Evolutionary conservation across 2,329 filamentous ascomycete species (phyloP).

Genomic region (Paradendryphiella salina): DNA sequence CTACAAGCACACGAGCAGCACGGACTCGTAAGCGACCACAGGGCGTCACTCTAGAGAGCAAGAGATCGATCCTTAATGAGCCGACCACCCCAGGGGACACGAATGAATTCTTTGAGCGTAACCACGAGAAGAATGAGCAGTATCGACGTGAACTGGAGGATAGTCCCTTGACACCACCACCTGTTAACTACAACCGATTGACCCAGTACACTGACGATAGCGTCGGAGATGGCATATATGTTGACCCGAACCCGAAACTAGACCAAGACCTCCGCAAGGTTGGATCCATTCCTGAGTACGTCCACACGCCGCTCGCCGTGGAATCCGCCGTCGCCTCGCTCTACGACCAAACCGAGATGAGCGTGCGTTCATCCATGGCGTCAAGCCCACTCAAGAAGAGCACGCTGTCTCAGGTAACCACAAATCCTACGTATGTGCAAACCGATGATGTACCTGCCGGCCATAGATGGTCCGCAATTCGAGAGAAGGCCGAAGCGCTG

Average conservation of each 20-base stretch:
- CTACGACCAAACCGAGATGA: conserved; percentile 79
- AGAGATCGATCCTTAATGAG: conserved; percentile 52
- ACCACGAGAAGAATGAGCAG: conserved; percentile 63
- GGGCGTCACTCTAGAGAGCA: conserved; percentile 57
- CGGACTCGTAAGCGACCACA: conserved; percentile 58
- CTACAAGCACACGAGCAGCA: conserved; percentile 61
- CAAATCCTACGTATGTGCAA: conserved; percentile 24
- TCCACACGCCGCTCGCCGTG: conserved; percentile 71
- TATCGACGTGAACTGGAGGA: conserved; percentile 54
- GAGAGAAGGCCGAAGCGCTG: conserved; percentile 48
- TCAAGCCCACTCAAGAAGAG: conserved; percentile 32
- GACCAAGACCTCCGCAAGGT: conserved; percentile 71
- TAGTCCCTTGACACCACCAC: conserved; percentile 50
- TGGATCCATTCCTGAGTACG: conserved; percentile 73
- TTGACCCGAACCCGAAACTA: conserved; percentile 56
- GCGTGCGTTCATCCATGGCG: conserved; percentile 44
- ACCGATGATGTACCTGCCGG: conserved; percentile 34
- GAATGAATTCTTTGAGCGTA: conserved; percentile 56
- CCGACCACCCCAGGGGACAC: conserved; percentile 45
- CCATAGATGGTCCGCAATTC: conserved; percentile 47
- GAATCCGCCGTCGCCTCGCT: conserved; percentile 92
- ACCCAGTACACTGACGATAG: conserved; percentile 61
- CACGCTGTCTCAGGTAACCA: conserved; percentile 32
- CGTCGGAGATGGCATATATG: conserved; percentile 55
- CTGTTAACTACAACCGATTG: conserved; percentile 57